Evolutionary conservation across 169 alveolate genomes (phyloP), one percentile per base, ranked within the genome.

Genomic region (Eimeria falciformis): DNA sequence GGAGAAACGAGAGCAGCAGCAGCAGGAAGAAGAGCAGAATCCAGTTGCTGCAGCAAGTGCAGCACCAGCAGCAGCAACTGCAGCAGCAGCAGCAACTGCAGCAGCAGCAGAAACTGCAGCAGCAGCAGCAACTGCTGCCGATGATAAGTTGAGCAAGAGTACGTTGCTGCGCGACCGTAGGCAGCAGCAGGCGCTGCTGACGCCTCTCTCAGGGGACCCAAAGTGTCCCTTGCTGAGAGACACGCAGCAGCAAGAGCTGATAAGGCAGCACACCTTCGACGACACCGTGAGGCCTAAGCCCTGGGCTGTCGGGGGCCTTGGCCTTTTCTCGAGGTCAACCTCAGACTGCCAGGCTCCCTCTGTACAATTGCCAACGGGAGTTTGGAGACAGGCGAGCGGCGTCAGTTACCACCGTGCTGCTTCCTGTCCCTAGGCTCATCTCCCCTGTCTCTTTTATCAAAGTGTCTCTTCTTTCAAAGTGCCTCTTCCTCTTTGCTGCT

Each of bases 181-280:
- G 3, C 86, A 77, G 86, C 86, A 77, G 86, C 86, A 77, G 47
- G 86, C 86, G 23, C n/a, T 77, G 68, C 46, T 77, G 69, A 77
- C 86, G 50, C 86, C 86, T 5, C 45, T 77, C 14, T 77, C 86
- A 9, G 86, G 86, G 4, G 86, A 77, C 25, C 86, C 86, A 6
- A 77, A 47, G 47, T 77, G 86, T 27, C 86, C 86, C 6, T 47
- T 77, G 50, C 69, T 77, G 55, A 47, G 86, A n/a, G 86, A 77
- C 25, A 25, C 45, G 45, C 86, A 77, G 47, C 86, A 77, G 69
- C 86, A 77, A 68, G 86, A 77, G 86, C 69, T 77, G 46, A 55
- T 77, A 25, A n/a, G 86, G 9, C 86, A 77, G 86, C 86, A 77
- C 46, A 77, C 86, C 86, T 77, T 77, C 37, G 86, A 77, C 9